A percentile compares a stretch with the other conserved stretches of the same genome.
Conservation (phyloP, 257 asterid genomes). For the Solanum peruvianum region DNA sequence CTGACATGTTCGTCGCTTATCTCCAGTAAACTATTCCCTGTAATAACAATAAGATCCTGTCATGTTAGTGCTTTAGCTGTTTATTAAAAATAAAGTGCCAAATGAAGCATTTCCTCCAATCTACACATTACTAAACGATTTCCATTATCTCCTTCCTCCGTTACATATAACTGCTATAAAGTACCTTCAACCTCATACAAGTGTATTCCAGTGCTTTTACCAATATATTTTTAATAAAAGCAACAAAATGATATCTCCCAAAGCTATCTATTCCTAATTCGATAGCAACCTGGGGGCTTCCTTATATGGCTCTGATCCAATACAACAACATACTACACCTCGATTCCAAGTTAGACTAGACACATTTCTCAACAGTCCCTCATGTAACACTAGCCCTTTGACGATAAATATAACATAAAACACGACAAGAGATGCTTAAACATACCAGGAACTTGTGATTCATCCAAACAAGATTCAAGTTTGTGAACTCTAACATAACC, state of each 20-base stretch:
- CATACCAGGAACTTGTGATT: conserved; percentile 28
- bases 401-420: not conserved
- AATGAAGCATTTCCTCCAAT: not conserved
- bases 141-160: not conserved
- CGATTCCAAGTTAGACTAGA: not conserved
- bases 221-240: not conserved
- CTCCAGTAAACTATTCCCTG: conserved; percentile 48
- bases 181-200: not conserved
- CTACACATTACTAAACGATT: not conserved
- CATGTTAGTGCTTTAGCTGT: not conserved
- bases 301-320: not conserved
- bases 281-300: not conserved
- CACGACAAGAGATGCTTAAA: not conserved
- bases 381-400: not conserved
- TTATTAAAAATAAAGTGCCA: not conserved
- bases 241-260: not conserved
- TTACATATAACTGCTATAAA: not conserved
- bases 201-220: not conserved
- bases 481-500: conserved; percentile 55
- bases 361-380: not conserved
- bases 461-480: conserved; percentile 25
- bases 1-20: conserved; percentile 38
- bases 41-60: not conserved
- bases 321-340: not conserved
- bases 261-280: not conserved